These are phyloP conservation scores for Neopestalotiopsis sp. DNA, from an alignment of 2,329 filamentous ascomycete genomes.

Conservation along the genomic window DNA sequence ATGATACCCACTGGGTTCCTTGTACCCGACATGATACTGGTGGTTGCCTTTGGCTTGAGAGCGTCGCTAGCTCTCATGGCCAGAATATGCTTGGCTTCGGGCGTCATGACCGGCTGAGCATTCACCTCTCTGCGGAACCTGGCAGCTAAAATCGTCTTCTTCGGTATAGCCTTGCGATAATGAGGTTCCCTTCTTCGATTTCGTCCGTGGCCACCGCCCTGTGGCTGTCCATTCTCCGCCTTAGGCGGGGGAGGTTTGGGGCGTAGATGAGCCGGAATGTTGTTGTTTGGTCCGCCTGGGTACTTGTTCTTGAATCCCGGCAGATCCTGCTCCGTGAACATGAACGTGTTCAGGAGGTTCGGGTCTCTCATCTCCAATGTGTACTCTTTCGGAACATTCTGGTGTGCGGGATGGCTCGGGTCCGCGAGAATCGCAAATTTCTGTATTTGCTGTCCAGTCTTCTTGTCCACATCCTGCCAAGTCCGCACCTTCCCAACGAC, in stretches of 20 bases:
- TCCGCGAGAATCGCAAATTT: slow-evolving; percentile 71
- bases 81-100: slow-evolving; percentile 69
- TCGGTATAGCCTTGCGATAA: slow-evolving; percentile 75
- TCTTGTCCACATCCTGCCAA: slow-evolving; percentile 58
- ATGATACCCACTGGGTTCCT: slow-evolving; percentile 52
- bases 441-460: slow-evolving; percentile 51
- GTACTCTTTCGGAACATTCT: slow-evolving; percentile 86
- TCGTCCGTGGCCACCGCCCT: slow-evolving; percentile 39
- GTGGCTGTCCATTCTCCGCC: slow-evolving; percentile 33
- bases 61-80: slow-evolving; percentile 62
- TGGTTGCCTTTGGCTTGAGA: slow-evolving; percentile 63
- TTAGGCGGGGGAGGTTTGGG: slow-evolving; percentile 47
- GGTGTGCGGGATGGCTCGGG: slow-evolving; percentile 68
- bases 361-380: slow-evolving; percentile 70
- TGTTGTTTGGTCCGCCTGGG: slow-evolving; percentile 60
- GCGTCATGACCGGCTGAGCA: slow-evolving; percentile 73
- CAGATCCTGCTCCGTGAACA: slow-evolving; percentile 93
- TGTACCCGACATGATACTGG: slow-evolving; percentile 46
- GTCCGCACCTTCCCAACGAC: slow-evolving; percentile 76
- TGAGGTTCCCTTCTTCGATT: slow-evolving; percentile 60
- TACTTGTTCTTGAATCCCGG: slow-evolving; percentile 73
- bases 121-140: slow-evolving; percentile 78
- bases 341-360: slow-evolving; percentile 81
- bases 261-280: slow-evolving; percentile 61
- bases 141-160: slow-evolving; percentile 78